Evolutionary conservation across 1,139 yeast species (phyloP).

Genomic region (Arxiozyma slooffiae): DNA sequence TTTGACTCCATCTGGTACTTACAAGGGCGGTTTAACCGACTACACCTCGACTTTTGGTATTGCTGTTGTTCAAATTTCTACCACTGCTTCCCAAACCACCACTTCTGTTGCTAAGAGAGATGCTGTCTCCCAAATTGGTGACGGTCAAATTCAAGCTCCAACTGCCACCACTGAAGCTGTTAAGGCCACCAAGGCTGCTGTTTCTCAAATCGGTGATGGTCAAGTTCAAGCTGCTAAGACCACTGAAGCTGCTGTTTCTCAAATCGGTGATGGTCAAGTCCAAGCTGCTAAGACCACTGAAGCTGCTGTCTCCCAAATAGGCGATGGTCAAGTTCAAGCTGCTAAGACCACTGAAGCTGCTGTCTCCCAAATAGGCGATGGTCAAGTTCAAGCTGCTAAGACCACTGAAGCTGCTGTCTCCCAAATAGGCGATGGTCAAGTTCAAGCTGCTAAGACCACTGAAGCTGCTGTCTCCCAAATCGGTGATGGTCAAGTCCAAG

Average conservation of each 20-base stretch:
- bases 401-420: slow-evolving; percentile 35
- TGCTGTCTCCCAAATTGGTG: slow-evolving; percentile 43
- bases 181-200: slow-evolving; percentile 24
- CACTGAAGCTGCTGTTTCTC: slow-evolving; percentile 36
- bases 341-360: slow-evolving; percentile 24
- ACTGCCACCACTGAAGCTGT: slow-evolving; percentile 25
- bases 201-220: slow-evolving; percentile 50
- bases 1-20: slow-evolving; percentile 51
- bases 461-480: slow-evolving; percentile 11
- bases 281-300: slow-evolving; percentile 39
- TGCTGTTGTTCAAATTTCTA: slow-evolving; percentile 47
- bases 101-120: slow-evolving; percentile 6
- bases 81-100: slow-evolving; percentile 45
- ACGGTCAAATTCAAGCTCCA: slow-evolving; percentile 43
- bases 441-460: slow-evolving; percentile 21
- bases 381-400: slow-evolving; percentile 36
- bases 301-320: slow-evolving; percentile 38
- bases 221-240: slow-evolving; percentile 34
- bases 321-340: slow-evolving; percentile 53
- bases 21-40: slow-evolving; percentile 52
- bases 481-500: slow-evolving; percentile 44
- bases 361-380: slow-evolving; percentile 14
- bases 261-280: slow-evolving; percentile 50
- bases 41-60: slow-evolving; percentile 58
- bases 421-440: slow-evolving; percentile 13